Percentiles rank a stretch among this genome's conserved stretches.
phyloP scores from a whole-genome alignment of 108 stramenopile genomes.

The Licmophora abbreviata region DNA sequence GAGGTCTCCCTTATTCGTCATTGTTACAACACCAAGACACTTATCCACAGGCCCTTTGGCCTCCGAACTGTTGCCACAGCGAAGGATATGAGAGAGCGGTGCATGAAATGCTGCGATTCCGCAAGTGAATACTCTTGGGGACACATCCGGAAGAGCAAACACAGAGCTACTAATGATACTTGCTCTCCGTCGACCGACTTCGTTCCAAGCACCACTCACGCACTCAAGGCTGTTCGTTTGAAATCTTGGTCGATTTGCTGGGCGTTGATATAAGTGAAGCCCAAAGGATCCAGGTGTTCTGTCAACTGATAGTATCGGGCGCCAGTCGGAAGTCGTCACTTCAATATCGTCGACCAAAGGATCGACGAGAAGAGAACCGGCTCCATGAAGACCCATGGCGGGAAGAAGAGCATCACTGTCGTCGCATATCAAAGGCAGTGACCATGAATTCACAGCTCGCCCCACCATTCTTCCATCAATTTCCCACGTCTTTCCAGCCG shows the following conservation, averaged over 20 bases:
- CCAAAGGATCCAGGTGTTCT: slow-evolving; percentile 30
- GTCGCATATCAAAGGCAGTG: slow-evolving; percentile 33
- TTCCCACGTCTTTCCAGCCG: slow-evolving; percentile 67
- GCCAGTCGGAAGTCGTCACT: no score
- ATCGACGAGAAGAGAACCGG: slow-evolving; percentile 14
- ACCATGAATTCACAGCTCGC: slow-evolving; percentile 45
- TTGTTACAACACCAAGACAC: slow-evolving; percentile 39
- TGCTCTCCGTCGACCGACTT: slow-evolving; percentile 10
- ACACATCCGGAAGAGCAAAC: slow-evolving; percentile 47
- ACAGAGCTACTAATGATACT: slow-evolving; percentile 43
- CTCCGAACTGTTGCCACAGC: neutral
- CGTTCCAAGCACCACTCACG: slow-evolving; percentile 23
- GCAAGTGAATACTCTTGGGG: slow-evolving; percentile 31
- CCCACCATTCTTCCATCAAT: slow-evolving; percentile 63
- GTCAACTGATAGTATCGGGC: no score
- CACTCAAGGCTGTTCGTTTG: slow-evolving; percentile 50
- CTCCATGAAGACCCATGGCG: slow-evolving; percentile 22
- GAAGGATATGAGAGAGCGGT: slow-evolving; percentile 1
- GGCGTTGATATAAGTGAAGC: slow-evolving; percentile 48
- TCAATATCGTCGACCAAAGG: no score
- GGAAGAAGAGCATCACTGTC: slow-evolving; percentile 14
- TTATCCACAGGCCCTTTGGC: slow-evolving; percentile 13
- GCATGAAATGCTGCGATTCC: slow-evolving; percentile 40
- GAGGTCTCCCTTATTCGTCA: slow-evolving; percentile 63
- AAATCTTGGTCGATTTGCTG: slow-evolving; percentile 34